Evolutionary conservation across 352 stramenopile genomes (phyloP), one percentile per base, ranked within the genome.

Genomic region (Phytophthora pinifolia): DNA sequence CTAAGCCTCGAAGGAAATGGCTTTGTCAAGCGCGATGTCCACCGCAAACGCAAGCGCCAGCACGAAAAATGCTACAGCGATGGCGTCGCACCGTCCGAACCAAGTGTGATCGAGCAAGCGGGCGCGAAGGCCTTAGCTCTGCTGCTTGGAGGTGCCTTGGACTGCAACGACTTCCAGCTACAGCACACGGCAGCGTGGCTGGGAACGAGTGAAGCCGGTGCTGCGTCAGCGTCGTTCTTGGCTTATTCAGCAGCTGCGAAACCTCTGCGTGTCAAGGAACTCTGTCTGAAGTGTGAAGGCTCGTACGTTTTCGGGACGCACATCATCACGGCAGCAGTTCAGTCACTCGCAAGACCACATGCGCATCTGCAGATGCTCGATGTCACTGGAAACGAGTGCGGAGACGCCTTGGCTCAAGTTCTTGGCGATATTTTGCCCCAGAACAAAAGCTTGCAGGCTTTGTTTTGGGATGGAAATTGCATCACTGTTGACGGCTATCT

Each of bases 381-480:
- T 15, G 69, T 91, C 9, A 83, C 83, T 17, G 80, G 83, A 5
- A 93, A 93, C 35, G 70, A 83, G 22, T 88, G 76, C 36, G 83
- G 83, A 17, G 79, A 93, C 39, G 65, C 68, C 1, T 64, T 93
- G 8, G 76, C 81, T 7, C 38, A 34, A 4, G 65, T 63, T 25
- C 62, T 93, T 0, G 81, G 74, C 2, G 38, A 59, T 0, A 59
- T 76, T 6, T 48, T 94, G 25, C 79, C 75, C 0, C 53, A 59
- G 20, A 94, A 89, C 53, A 74, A 65, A 37, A 75, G 64, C 30
- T 52, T 92, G 10, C 76, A 78, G 14, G 67, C 79, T 7, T 67
- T 94, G 32, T 94, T 86, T 48, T 90, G 81, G 81, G 83, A 94
- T 39, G 73, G 68, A 32, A 94, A 92, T 45, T 79, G 74, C 50